These are phyloP conservation scores for Backusella morwellensis DNA, from an alignment of 192 early-diverging fungal genomes.

Conservation along the genomic window DNA sequence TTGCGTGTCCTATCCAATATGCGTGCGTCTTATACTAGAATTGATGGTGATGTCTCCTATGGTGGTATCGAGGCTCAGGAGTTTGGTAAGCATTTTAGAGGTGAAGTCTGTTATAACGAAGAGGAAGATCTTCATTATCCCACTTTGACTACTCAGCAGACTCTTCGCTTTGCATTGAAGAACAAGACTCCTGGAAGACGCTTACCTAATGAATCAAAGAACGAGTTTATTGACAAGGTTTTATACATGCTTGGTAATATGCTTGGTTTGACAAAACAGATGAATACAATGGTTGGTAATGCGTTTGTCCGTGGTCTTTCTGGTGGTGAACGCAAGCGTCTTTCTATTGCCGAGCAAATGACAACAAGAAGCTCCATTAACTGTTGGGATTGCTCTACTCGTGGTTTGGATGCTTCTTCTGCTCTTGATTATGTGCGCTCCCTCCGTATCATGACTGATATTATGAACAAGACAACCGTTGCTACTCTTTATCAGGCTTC, in stretches of 20 bases:
- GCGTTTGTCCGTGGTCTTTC: constrained; percentile 72
- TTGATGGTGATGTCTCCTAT: constrained; percentile 60
- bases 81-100: constrained; percentile 60
- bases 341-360: constrained; percentile 73
- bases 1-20: constrained; percentile 59
- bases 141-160: constrained; percentile 72
- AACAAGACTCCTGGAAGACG: constrained; percentile 63
- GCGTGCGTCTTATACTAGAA: constrained; percentile 37
- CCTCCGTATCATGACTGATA: constrained; percentile 68
- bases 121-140: constrained; percentile 61
- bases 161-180: constrained; percentile 74
- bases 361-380: constrained; percentile 58
- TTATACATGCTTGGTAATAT: constrained; percentile 54
- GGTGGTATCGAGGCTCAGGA: constrained; percentile 66
- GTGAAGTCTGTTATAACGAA: constrained; percentile 76
- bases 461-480: constrained; percentile 58
- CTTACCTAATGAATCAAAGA: constrained; percentile 34
- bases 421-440: constrained; percentile 75
- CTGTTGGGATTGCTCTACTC: constrained; percentile 70
- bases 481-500: constrained; percentile 74
- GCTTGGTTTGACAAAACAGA: constrained; percentile 56
- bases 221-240: constrained; percentile 31
- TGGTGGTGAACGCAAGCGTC: constrained; percentile 74
- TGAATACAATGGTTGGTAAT: constrained; percentile 64
- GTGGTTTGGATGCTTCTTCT: constrained; percentile 75